Percentiles rank a stretch among this genome's conserved stretches.
phyloP scores from a whole-genome alignment of 306 rosid species.

The Gleditsia sinensis region DNA sequence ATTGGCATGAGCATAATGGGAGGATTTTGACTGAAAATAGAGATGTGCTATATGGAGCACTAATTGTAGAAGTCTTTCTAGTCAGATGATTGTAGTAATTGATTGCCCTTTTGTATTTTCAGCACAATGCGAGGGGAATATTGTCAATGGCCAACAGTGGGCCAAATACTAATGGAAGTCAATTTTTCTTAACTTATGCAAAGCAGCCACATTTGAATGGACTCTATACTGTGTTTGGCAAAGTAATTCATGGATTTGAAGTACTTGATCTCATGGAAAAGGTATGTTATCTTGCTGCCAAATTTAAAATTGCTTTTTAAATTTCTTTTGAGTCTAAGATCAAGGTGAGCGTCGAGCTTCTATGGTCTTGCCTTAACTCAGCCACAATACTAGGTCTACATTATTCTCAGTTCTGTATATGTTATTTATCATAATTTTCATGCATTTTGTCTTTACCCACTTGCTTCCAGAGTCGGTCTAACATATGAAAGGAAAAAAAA shows the following conservation, averaged over 20 bases:
- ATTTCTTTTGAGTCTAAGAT: not conserved
- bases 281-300: conserved; percentile 46
- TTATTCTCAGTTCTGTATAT: not conserved
- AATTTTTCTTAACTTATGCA: conserved; percentile 77
- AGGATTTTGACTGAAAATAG: not conserved
- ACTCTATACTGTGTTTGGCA: conserved; percentile 80
- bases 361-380: not conserved
- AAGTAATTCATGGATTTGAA: conserved; percentile 96
- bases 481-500: not conserved
- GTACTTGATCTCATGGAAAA: conserved; percentile 98
- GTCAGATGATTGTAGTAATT: not conserved
- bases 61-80: conserved; percentile 4
- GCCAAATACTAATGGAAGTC: conserved; percentile 96
- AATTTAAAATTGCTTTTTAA: not conserved
- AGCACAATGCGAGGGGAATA: conserved; percentile 97
- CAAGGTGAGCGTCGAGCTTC: not conserved
- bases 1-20: not conserved
- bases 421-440: not conserved
- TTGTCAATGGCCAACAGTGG: conserved; percentile 95
- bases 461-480: not conserved
- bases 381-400: not conserved
- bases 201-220: conserved; percentile 96
- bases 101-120: conserved; percentile 30
- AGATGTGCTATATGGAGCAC: conserved; percentile 13
- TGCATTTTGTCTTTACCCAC: not conserved